phyloP scores from a whole-genome alignment of 2,329 filamentous ascomycete species.

The Curvularia sp. region DNA sequence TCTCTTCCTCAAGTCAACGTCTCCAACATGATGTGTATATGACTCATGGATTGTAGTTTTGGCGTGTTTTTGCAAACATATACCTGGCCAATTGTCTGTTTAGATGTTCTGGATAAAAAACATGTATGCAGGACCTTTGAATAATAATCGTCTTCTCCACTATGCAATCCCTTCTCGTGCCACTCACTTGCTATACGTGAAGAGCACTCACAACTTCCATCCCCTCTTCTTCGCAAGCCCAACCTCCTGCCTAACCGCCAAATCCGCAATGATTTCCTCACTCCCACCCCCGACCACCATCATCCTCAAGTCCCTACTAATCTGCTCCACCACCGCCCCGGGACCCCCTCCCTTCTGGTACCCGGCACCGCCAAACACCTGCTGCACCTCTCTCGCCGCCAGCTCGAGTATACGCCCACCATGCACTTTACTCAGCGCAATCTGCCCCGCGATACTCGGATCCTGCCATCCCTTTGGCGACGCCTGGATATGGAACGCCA shows the following conservation, averaged over 20 bases:
- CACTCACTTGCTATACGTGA: neutral
- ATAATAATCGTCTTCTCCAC: slow-evolving; percentile 1
- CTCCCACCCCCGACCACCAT: slow-evolving; percentile 62
- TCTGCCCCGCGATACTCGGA: slow-evolving; percentile 49
- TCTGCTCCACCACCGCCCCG: slow-evolving; percentile 60
- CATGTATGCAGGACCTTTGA: neutral
- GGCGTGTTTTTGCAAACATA: neutral
- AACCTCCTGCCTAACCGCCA: slow-evolving; percentile 60
- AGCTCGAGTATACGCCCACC: slow-evolving; percentile 59
- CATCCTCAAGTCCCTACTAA: slow-evolving; percentile 61
- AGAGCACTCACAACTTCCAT: slow-evolving; percentile 49
- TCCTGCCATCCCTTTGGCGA: slow-evolving; percentile 52
- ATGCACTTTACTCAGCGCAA: slow-evolving; percentile 57
- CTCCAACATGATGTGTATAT: neutral
- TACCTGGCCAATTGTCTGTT: neutral
- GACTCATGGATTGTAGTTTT: neutral
- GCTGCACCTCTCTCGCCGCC: slow-evolving; percentile 61
- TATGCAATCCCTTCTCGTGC: neutral
- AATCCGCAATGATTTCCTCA: slow-evolving; percentile 62
- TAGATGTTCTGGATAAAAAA: neutral
- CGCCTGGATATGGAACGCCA: slow-evolving; percentile 62
- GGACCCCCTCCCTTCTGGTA: slow-evolving; percentile 60
- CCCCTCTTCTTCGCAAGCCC: slow-evolving; percentile 50
- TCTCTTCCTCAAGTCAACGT: neutral
- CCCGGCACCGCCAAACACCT: slow-evolving; percentile 62